Conservation (phyloP, 169 alveolate species). For the Fabrea salina region DNA sequence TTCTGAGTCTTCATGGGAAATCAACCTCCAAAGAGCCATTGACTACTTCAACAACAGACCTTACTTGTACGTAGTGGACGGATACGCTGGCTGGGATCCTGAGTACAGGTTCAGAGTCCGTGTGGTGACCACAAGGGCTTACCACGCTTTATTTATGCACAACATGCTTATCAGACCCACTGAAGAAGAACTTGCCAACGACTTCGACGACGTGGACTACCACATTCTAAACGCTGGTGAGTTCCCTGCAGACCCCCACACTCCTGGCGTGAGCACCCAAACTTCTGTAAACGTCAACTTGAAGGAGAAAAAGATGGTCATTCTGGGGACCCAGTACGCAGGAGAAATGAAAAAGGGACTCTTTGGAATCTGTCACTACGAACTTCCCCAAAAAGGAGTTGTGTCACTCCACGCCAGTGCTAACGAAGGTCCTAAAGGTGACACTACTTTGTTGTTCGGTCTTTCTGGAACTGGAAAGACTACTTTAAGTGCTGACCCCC, state of each 20-base stretch:
- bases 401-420: conserved; percentile 96
- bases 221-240: conserved; percentile 93
- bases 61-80: conserved; percentile 91
- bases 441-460: conserved; percentile 94
- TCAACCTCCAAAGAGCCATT: conserved; percentile 89
- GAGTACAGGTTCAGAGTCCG: conserved; percentile 84
- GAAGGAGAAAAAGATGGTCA: conserved; percentile 83
- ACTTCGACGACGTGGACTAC: conserved; percentile 84
- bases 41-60: conserved; percentile 87
- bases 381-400: conserved; percentile 88
- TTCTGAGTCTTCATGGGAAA: conserved; percentile 78
- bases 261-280: conserved; percentile 85
- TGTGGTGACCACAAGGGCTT: conserved; percentile 80
- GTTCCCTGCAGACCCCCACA: conserved; percentile 87
- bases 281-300: conserved; percentile 91
- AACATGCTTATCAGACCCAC: conserved; percentile 93
- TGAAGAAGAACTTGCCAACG: conserved; percentile 74
- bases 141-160: conserved; percentile 97
- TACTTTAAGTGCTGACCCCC: conserved; percentile 94
- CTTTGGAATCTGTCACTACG: conserved; percentile 90
- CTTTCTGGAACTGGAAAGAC: conserved; percentile 98
- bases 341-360: conserved; percentile 98
- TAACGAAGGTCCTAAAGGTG: conserved; percentile 90
- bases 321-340: conserved; percentile 96
- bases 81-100: conserved; percentile 96